phyloP scores from a whole-genome alignment of 495 filamentous ascomycete species.

The Rostrohypoxylon terebratum region DNA sequence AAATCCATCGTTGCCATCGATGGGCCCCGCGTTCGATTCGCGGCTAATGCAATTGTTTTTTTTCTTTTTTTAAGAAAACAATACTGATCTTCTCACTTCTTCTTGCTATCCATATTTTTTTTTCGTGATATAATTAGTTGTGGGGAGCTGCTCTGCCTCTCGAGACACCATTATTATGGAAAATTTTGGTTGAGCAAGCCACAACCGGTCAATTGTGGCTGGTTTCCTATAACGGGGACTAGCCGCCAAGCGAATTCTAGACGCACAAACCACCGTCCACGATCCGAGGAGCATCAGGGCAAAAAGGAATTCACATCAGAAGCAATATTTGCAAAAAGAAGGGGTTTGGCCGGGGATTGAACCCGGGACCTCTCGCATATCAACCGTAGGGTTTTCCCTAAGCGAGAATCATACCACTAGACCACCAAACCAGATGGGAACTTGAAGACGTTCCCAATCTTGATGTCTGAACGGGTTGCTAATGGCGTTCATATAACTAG shows the following conservation, averaged over 20 bases:
- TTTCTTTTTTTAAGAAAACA: neutral
- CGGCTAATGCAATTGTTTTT: constrained; percentile 55
- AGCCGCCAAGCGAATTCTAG: neutral
- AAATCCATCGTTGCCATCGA: constrained; percentile 67
- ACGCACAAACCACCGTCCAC: neutral
- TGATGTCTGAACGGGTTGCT: neutral
- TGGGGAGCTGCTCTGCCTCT: neutral
- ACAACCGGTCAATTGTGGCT: neutral
- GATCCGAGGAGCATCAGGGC: neutral
- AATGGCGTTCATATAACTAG: neutral
- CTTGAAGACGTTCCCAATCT: neutral
- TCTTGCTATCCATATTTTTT: neutral
- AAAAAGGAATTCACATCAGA: constrained; percentile 1
- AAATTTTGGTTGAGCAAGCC: neutral
- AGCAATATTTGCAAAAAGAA: constrained; percentile 19
- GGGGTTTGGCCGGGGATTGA: constrained; percentile 47
- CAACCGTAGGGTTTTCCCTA: constrained; percentile 41
- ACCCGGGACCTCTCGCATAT: constrained; percentile 47
- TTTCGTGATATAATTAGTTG: neutral
- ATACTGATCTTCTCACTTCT: neutral
- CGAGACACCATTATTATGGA: neutral
- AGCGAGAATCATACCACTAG: constrained; percentile 50
- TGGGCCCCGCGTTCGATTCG: constrained; percentile 66
- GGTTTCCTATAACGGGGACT: neutral
- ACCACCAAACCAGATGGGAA: constrained; percentile 38